Evolutionary conservation across 768 basidiomycete genomes (phyloP).

Genomic region (Calocybe cyanea): DNA sequence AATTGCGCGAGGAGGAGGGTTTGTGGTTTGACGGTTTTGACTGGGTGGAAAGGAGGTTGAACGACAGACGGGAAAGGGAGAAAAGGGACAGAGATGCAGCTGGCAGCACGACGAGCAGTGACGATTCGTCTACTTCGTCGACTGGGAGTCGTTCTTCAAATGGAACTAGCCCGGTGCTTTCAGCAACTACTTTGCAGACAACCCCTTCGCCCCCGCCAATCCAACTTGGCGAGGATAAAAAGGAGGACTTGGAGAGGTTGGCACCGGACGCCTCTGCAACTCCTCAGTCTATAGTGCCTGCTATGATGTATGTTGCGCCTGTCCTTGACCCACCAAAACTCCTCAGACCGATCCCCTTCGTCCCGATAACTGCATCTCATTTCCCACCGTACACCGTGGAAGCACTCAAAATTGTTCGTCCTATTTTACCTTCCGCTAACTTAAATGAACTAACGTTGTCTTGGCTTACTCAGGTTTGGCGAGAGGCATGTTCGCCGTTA

Average conservation of each 20-base stretch:
- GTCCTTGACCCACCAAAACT: constrained; percentile 59
- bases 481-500: constrained; percentile 67
- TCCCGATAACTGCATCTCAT: constrained; percentile 54
- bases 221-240: constrained; percentile 25
- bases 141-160: constrained; percentile 47
- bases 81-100: constrained; percentile 21
- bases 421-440: constrained; percentile 2
- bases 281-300: constrained; percentile 15
- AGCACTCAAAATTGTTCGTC: constrained; percentile 51
- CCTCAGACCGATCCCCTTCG: constrained; percentile 63
- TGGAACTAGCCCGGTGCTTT: constrained; percentile 67
- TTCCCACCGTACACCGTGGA: constrained; percentile 58
- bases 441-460: constrained; percentile 8
- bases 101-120: constrained; percentile 33
- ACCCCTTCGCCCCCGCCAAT: constrained; percentile 71
- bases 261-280: constrained; percentile 12
- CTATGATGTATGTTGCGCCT: constrained; percentile 48
- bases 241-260: constrained; percentile 32
- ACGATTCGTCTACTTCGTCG: constrained; percentile 39
- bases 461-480: constrained; percentile 50
- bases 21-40: constrained; percentile 75
- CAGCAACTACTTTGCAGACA: constrained; percentile 72
- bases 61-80: constrained; percentile 28
- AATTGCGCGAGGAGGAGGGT: constrained; percentile 56
- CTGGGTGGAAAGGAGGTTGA: constrained; percentile 52